Base-by-base conservation (phyloP, 345 rosid genomes). In the Euphorbia lathyris region DNA sequence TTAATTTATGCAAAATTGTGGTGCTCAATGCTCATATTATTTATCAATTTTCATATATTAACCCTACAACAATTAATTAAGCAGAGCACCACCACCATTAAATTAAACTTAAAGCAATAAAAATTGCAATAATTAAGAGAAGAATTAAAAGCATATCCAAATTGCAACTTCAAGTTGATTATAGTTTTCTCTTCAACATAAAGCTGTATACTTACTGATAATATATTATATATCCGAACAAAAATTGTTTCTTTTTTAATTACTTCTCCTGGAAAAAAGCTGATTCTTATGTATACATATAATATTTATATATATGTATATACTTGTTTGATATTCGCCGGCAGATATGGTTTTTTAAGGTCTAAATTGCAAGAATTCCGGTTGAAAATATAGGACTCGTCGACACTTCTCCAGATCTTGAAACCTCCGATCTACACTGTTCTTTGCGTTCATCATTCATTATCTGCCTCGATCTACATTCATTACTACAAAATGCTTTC, bases 401-500 rank as follows among this genome's bases (percentile, higher is more conserved):
- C 62, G 92, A 74, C 43, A 83, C 60, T 29, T 82, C 78, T 5
- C 73, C 80, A 29, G 72, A 74, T 67, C 76, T 78, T 25, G 79
- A 40, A 38, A 77, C 77, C 43, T 78, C 84, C n/a, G 90, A 78
- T 81, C 83, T 78, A 79, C 93, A 88, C 76, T 72, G 83, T 72
- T 89, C 87, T 74, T 83, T 84, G 9, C 78, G 67, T 61, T 91
- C 95, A n/a, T 91, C 93, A 51, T 67, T 81, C 65, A 70, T 74
- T 68, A 91, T 90, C 32, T 88, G 90, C 57, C 72, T 76, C 12
- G 93, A 87, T 62, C 97, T 75, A 73, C 98, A 94, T 70, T 89
- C 97, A 7, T 71, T 57, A 80, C 97, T 93, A 45, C 96, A 93
- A 75, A 88, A 94, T 0, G 84, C 98, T 34, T 84, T 91, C 80